phyloP scores from a whole-genome alignment of 352 stramenopile genomes.

The Globisporangium paddicum region DNA sequence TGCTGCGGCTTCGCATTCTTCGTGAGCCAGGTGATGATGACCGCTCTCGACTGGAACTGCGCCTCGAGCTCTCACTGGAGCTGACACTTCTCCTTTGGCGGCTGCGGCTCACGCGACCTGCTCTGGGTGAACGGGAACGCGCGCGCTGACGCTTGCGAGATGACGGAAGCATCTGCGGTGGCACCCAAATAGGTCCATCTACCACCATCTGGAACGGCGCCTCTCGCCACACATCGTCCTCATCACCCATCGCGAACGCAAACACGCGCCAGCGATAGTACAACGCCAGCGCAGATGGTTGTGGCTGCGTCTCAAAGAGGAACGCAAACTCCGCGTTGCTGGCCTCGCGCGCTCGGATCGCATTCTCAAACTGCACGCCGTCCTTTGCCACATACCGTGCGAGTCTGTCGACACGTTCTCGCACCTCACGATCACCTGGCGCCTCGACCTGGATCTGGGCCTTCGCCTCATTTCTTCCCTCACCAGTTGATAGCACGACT shows the following conservation, averaged over 20 bases:
- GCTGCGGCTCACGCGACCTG: constrained; percentile 7
- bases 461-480: constrained; percentile 1
- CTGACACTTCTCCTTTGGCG: constrained; percentile 10
- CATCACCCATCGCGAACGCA: constrained; percentile 66
- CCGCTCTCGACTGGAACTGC: constrained; percentile 23
- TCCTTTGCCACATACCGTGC: constrained; percentile 61
- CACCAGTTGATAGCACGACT: not conserved
- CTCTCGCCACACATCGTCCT: constrained; percentile 35
- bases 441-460: constrained; percentile 33
- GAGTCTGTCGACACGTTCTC: constrained; percentile 38
- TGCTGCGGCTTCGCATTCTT: constrained; percentile 17
- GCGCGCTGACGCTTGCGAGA: constrained; percentile 14
- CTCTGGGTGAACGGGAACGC: constrained; percentile 18
- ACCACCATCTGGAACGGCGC: constrained; percentile 59
- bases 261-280: constrained; percentile 81
- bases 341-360: constrained; percentile 38
- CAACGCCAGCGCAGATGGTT: constrained; percentile 16
- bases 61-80: constrained; percentile 25
- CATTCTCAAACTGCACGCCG: constrained; percentile 63
- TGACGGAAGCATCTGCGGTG: constrained; percentile 27
- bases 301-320: constrained; percentile 37
- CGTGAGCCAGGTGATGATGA: constrained; percentile 1
- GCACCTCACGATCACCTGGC: constrained; percentile 26
- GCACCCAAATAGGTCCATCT: constrained; percentile 55
- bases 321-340: constrained; percentile 39